phyloP scores from a whole-genome alignment of 495 filamentous ascomycete genomes.

The Extremus antarcticus region DNA sequence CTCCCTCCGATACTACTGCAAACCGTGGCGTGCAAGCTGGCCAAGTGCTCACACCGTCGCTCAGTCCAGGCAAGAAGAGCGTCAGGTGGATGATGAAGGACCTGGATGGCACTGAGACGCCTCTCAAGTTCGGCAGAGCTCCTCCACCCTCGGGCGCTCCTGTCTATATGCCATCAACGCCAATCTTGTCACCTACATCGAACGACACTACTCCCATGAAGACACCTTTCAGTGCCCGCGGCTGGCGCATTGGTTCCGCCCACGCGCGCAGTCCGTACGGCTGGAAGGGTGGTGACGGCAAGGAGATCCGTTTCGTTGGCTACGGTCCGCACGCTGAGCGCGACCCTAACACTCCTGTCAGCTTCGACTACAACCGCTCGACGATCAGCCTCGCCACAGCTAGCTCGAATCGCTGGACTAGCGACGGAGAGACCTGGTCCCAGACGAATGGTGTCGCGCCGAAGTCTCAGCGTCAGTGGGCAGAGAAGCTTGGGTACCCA shows the following conservation, averaged over 20 bases:
- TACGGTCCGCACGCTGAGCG: conserved; percentile 16
- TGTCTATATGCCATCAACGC: neutral
- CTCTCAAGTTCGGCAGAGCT: conserved; percentile 8
- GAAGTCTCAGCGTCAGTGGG: neutral
- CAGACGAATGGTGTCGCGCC: neutral
- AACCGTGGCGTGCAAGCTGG: conserved; percentile 2
- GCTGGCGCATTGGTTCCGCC: conserved; percentile 11
- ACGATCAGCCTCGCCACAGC: neutral
- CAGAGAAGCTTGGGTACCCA: neutral
- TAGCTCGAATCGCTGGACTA: neutral
- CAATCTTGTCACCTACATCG: conserved; percentile 4
- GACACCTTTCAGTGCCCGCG: conserved; percentile 1
- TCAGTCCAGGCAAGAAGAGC: conserved; percentile 3
- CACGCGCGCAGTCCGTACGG: conserved; percentile 2
- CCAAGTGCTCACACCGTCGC: neutral
- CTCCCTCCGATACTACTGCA: no score
- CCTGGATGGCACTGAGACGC: neutral
- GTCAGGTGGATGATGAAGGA: conserved; percentile 4
- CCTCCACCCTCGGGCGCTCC: neutral
- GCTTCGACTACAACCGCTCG: neutral
- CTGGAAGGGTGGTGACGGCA: conserved; percentile 19
- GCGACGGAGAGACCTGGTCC: neutral
- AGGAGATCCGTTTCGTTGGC: conserved; percentile 17
- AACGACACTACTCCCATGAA: conserved; percentile 7
- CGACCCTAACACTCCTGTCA: conserved; percentile 1